Evolutionary conservation across 345 rosid species (phyloP), one percentile per base, ranked within the genome.

Genomic region (Rhodamnia argentea): DNA sequence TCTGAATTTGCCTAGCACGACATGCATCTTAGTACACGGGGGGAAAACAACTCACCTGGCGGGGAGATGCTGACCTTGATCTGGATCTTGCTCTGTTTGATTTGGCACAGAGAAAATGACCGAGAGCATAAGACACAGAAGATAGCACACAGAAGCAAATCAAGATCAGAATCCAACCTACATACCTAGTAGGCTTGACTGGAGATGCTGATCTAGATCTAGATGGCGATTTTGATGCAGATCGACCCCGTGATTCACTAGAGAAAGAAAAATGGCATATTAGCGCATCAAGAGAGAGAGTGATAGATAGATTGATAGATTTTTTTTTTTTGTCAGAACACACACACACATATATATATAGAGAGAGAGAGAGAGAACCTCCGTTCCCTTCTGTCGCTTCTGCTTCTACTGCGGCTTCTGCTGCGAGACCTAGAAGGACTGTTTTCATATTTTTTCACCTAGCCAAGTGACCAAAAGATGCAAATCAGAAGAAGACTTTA

Each of bases 141-240:
- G n/a, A 29, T 22, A 44, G 50, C 60, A 29, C 62, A 29, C 18
- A 14, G 42, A 29, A 59, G 24, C 26, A 22, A 83, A 54, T 42
- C 6, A 15, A 50, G 55, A 42, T 32, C 23, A 37, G 32, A 53
- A 42, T 20, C 83, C 55, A 57, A 56, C 4, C 26, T 56, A 84
- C 62, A 74, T 89, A 91, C 99, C 94, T 94, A 29, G 93, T 54
- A 44, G 93, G 88, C 89, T 91, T 92, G 56, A 91, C 90, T 54
- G 95, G 98, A 52, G 97, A 94, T 12, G 94, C 92, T 52, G 98
- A 95, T 88, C 94, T 95, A 85, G 96, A 93, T 18, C 91, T 84
- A 37, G 96, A 93, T 51, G 74, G 88, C 10, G 95, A 92, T 37
- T 91, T 92, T 23, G 96, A 92, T 55, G 54, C 87, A 47, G 95